Percentiles rank a stretch among this genome's conserved stretches.
phyloP scores from a whole-genome alignment of 1,284 basidiomycete species.

The Ceratorhiza oryzae-sativae region DNA sequence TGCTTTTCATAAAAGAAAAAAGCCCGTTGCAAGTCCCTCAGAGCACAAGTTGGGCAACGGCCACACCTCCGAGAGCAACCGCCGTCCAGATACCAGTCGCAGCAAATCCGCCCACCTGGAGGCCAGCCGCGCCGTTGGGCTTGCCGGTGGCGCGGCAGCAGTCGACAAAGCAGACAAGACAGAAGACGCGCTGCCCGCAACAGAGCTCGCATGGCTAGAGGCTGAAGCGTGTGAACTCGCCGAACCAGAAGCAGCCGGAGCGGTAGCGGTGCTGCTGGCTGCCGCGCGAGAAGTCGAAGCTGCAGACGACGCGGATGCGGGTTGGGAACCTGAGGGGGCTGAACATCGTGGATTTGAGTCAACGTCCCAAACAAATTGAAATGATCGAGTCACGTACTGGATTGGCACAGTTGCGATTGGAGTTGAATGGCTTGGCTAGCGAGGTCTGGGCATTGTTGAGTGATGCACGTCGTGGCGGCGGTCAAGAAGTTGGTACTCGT shows the following conservation, averaged over 20 bases:
- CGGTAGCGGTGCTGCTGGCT: not conserved
- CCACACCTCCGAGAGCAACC: slow-evolving; percentile 2
- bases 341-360: not conserved
- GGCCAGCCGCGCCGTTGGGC: not conserved
- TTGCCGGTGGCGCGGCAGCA: not conserved
- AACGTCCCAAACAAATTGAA: not conserved
- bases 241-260: not conserved
- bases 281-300: not conserved
- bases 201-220: not conserved
- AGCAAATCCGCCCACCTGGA: not conserved
- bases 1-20: too few species aligned
- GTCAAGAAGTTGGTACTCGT: not conserved
- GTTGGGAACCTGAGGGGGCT: not conserved
- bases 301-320: not conserved
- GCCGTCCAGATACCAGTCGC: slow-evolving; percentile 15
- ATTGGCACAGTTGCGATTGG: slow-evolving; percentile 1
- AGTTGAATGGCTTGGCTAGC: not conserved
- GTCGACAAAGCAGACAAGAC: not conserved
- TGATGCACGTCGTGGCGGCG: slow-evolving; percentile 5
- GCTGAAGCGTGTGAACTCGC: not conserved
- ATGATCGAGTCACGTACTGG: not conserved
- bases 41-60: slow-evolving; percentile 5
- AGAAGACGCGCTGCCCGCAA: not conserved
- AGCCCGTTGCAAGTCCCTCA: too few species aligned
- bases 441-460: not conserved